Conservation (phyloP, 495 filamentous ascomycete species). For the Rostrohypoxylon terebratum region DNA sequence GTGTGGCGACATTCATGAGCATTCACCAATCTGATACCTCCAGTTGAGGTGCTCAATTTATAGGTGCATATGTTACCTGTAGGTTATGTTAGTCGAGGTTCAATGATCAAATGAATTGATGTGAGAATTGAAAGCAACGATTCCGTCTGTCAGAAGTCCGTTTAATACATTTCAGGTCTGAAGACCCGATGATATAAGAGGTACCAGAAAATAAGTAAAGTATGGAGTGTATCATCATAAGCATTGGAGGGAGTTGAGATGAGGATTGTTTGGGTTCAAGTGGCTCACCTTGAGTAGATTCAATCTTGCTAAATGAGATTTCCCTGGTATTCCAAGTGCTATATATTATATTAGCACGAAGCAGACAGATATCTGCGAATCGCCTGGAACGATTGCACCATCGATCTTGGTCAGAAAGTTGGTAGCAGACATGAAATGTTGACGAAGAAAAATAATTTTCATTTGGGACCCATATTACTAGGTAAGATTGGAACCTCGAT, state of each 20-base stretch:
- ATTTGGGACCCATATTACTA: conserved; percentile 1
- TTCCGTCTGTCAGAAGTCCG: conserved; percentile 66
- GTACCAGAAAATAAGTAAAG: conserved; percentile 67
- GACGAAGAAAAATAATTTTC: conserved; percentile 7
- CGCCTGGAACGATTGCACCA: not conserved
- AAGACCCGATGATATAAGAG: conserved; percentile 70
- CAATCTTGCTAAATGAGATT: not conserved
- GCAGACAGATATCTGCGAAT: too few species aligned
- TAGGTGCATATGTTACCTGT: conserved; percentile 17
- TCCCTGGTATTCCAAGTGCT: too few species aligned
- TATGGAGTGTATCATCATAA: conserved; percentile 63
- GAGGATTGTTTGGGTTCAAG: conserved; percentile 8
- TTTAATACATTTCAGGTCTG: conserved; percentile 66
- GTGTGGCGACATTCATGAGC: not conserved
- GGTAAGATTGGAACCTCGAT: not conserved
- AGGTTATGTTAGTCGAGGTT: conserved; percentile 28
- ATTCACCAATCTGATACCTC: not conserved
- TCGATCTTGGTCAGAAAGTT: not conserved
- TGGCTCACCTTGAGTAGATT: conserved; percentile 31
- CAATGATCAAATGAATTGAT: not conserved
- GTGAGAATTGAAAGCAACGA: conserved; percentile 12
- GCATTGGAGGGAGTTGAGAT: conserved; percentile 28
- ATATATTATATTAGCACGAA: too few species aligned
- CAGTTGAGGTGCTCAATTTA: not conserved
- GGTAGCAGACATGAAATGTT: not conserved